Base-by-base conservation (phyloP, 495 filamentous ascomycete genomes). In the Penicillium salamii region DNA sequence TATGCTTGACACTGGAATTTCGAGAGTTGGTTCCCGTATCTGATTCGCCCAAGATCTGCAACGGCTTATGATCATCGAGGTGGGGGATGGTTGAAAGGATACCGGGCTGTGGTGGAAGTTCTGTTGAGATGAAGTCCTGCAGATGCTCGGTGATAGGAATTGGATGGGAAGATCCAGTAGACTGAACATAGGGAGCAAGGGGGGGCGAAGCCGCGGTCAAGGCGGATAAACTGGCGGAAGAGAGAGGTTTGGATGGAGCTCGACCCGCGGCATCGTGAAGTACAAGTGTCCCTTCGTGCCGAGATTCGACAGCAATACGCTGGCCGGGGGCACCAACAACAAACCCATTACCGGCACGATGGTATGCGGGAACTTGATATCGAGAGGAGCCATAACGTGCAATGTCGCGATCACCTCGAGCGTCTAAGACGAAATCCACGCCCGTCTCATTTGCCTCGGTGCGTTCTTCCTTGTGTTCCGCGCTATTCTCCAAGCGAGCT, bases 401-500 rank as follows among this genome's bases (percentile, higher is more conserved):
- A 50, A 82, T 88, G 38, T 77, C 68, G 13, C 64, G 67, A 59
- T 90, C 87, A 1, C 87, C 87, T 58, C 76, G 77, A 17, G 61
- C 69, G 58, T 87, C 83, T 7, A 82, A 26, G n/a, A n/a, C n/a
- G n/a, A n/a, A n/a, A n/a, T n/a, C n/a, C n/a, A n/a, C n/a, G n/a
- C n/a, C n/a, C n/a, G n/a, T n/a, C n/a, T n/a, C n/a, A n/a, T n/a
- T n/a, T n/a, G n/a, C n/a, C n/a, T n/a, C n/a, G n/a, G n/a, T n/a
- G n/a, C n/a, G n/a, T n/a, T n/a, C n/a, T n/a, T n/a, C n/a, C n/a
- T n/a, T n/a, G n/a, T n/a, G n/a, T n/a, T n/a, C n/a, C n/a, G n/a
- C n/a, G n/a, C n/a, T n/a, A n/a, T n/a, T n/a, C n/a, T n/a, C n/a
- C n/a, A n/a, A n/a, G n/a, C n/a, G n/a, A n/a, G n/a, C n/a, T n/a